Evolutionary conservation across 225 moss, liverwort and hornwort genomes (phyloP).

Genomic region (Sphagnum contortum): DNA sequence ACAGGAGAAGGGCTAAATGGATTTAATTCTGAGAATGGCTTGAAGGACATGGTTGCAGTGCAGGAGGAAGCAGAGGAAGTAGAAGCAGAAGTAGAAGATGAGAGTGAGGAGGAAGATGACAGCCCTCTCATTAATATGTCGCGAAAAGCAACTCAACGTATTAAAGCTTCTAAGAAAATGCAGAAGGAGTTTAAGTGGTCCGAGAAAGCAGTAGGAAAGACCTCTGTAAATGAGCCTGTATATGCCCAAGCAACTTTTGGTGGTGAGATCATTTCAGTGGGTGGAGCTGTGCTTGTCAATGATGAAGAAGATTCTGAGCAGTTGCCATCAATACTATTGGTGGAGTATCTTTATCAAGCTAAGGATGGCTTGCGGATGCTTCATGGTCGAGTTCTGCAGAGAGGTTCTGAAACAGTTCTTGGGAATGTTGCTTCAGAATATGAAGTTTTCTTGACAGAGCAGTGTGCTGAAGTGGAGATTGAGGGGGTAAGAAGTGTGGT

Average conservation of each 20-base stretch:
- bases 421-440: constrained; percentile 74
- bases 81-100: constrained; percentile 35
- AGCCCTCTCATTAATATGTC: constrained; percentile 21
- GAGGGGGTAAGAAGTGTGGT: constrained; percentile 28
- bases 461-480: constrained; percentile 71
- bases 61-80: constrained; percentile 39
- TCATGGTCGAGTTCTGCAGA: constrained; percentile 64
- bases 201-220: constrained; percentile 11
- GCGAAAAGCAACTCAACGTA: constrained; percentile 29
- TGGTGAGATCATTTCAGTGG: constrained; percentile 34
- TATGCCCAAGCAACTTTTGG: constrained; percentile 23
- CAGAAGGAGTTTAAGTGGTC: constrained; percentile 17
- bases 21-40: constrained; percentile 12
- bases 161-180: constrained; percentile 16
- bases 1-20: constrained; percentile 14
- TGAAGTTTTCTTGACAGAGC: constrained; percentile 68
- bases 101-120: constrained; percentile 64
- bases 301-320: constrained; percentile 35
- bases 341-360: constrained; percentile 75
- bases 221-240: constrained; percentile 15
- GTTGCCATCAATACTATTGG: constrained; percentile 42
- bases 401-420: constrained; percentile 62
- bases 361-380: constrained; percentile 60
- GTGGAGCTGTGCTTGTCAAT: constrained; percentile 54
- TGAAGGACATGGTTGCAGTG: constrained; percentile 13